Conservation (phyloP, 352 stramenopile genomes). For the Thalassiosira livingstoniorum region DNA sequence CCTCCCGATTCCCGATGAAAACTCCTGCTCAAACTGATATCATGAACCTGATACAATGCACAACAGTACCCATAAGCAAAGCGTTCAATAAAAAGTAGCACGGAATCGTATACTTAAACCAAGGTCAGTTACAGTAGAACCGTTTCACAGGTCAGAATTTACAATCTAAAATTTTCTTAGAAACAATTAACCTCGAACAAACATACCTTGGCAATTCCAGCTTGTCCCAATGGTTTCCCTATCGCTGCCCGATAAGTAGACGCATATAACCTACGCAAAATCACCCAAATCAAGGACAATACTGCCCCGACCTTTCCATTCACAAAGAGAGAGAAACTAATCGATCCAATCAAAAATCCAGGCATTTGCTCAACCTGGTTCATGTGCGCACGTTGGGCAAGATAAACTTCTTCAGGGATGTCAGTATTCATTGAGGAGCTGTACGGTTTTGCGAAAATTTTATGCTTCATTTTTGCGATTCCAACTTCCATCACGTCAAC, state of each 20-base stretch:
- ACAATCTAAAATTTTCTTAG: too few species aligned
- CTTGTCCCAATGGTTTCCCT: constrained; percentile 31
- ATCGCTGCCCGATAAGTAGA: constrained; percentile 18
- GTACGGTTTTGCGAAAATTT: constrained; percentile 6
- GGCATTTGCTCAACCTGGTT: constrained; percentile 64
- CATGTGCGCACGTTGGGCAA: constrained; percentile 42
- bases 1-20: too few species aligned
- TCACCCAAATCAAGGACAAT: constrained; percentile 39
- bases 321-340: constrained; percentile 44
- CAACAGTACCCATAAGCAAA: constrained; percentile 39
- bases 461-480: constrained; percentile 34
- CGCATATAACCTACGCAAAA: constrained; percentile 43
- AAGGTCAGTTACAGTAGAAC: too few species aligned
- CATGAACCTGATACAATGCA: constrained; percentile 42
- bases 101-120: constrained; percentile 57
- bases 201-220: constrained; percentile 34
- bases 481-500: constrained; percentile 57
- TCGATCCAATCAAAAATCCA: constrained; percentile 37
- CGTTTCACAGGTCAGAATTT: too few species aligned
- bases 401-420: constrained; percentile 46
- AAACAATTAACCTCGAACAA: too few species aligned
- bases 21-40: too few species aligned
- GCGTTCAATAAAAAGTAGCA: constrained; percentile 53
- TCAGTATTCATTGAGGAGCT: constrained; percentile 12
- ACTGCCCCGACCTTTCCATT: constrained; percentile 45